These are phyloP conservation scores for Fibroporia radiculosa DNA, from an alignment of 768 basidiomycete genomes.

Conservation along the genomic window DNA sequence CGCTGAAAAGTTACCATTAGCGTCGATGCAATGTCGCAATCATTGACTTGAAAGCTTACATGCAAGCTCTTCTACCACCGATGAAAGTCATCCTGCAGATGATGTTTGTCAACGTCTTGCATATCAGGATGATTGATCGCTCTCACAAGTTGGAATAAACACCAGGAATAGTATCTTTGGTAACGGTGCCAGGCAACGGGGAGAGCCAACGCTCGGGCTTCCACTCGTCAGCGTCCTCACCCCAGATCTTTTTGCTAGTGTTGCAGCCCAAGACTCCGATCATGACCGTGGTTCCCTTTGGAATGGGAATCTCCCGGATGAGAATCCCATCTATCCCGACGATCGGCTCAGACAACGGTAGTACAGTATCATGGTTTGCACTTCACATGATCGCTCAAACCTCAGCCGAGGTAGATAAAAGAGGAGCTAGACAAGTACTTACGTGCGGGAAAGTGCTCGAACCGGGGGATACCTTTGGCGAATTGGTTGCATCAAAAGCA, in stretches of 20 bases:
- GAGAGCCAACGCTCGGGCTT: conserved; percentile 16
- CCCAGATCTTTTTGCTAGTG: conserved; percentile 26
- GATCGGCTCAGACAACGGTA: conserved; percentile 50
- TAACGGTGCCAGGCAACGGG: conserved; percentile 8
- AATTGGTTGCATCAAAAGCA: conserved; percentile 11
- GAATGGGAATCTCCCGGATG: conserved; percentile 33
- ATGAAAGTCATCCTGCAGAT: conserved; percentile 21
- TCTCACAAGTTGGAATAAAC: conserved; percentile 16
- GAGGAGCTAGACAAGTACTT: no score
- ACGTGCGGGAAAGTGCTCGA: neutral
- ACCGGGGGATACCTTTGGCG: conserved; percentile 3
- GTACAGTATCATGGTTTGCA: conserved; percentile 45
- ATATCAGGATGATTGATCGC: neutral
- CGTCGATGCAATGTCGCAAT: no score
- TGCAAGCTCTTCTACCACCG: conserved; percentile 21
- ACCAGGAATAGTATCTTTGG: conserved; percentile 12
- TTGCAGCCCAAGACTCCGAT: conserved; percentile 37
- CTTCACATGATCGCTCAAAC: conserved; percentile 2
- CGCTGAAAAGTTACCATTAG: no score
- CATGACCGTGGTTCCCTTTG: conserved; percentile 37
- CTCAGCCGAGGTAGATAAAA: conserved; percentile 17
- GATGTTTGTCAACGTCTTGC: neutral
- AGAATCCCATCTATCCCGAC: conserved; percentile 31
- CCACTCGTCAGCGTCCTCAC: conserved; percentile 29
- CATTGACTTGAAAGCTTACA: no score